Conservation (phyloP, 768 basidiomycete species). For the Auriculariales sp. region DNA sequence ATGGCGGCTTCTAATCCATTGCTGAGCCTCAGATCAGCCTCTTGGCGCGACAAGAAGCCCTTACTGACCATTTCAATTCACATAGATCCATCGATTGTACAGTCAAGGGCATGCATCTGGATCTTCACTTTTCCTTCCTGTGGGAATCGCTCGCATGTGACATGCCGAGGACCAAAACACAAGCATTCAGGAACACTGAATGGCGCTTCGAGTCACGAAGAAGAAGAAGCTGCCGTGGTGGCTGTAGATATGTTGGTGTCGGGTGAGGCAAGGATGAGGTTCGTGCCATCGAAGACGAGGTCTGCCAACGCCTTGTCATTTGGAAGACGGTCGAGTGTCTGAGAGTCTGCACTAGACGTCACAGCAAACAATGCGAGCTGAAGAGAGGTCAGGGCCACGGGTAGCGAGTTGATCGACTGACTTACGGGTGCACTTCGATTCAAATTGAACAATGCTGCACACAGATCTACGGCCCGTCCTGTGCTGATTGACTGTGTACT, state of each 20-base stretch:
- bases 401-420: neutral
- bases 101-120: no score
- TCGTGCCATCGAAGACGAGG: neutral
- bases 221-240: no score
- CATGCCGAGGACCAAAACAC: no score
- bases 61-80: no score
- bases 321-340: neutral
- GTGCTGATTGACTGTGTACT: neutral
- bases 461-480: neutral
- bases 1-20: no score
- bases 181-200: no score
- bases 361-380: neutral
- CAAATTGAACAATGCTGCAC: neutral
- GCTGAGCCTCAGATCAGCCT: no score
- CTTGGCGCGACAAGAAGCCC: no score
- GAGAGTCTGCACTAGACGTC: neutral
- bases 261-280: neutral
- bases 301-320: neutral
- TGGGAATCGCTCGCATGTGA: no score
- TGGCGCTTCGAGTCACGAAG: no score
- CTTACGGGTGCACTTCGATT: neutral
- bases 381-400: neutral
- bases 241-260: neutral
- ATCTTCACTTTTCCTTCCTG: no score
- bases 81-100: no score